Base-by-base conservation (phyloP, 1,139 yeast species). In the Zygoascus meyerae region DNA sequence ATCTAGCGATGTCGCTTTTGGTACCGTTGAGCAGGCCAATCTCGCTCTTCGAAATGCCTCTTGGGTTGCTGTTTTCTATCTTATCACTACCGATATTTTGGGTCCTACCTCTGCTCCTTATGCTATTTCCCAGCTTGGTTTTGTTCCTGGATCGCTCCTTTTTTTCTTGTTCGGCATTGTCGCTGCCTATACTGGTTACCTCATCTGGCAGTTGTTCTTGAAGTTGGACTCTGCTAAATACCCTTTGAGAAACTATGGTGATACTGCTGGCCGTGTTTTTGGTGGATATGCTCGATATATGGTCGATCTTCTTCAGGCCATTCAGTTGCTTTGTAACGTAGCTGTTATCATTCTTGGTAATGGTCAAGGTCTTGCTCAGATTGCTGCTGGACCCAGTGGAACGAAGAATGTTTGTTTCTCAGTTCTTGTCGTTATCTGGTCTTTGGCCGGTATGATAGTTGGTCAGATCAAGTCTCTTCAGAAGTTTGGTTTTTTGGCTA, bases 81-180 rank as follows among this genome's bases (percentile, higher is more conserved):
- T 72, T 40, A 72, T 72, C 46, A 71, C 76, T 12, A 71, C 76
- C 2, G 76, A 72, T 60, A 71, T 72, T 45, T 62, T 72, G 38
- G 76, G 76, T 18, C 76, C 76, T 16, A 61, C 69, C 12, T 61
- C 66, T 45, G 74, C 75, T 14, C 76, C 75, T 5, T 71, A 68
- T 51, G 71, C 75, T 11, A 60, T 72, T 44, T 57, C 71, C 6
- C 67, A 69, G 48, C 57, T 72, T 48, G 76, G 75, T 2, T 70
- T 61, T 45, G 75, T 67, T 16, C 74, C 74, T 9, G 75, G 76
- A 34, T 58, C 66, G 45, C 61, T 70, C 34, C 58, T 72, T 10
- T 72, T 64, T 55, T 57, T 69, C 36, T 54, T 69, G 14, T 67
- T 72, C 44, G 75, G 74, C 41, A 49, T 63, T 36, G 33, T 31